These are phyloP conservation scores for Globisporangium recalcitrans DNA, from an alignment of 352 stramenopile species.

Conservation along the genomic window DNA sequence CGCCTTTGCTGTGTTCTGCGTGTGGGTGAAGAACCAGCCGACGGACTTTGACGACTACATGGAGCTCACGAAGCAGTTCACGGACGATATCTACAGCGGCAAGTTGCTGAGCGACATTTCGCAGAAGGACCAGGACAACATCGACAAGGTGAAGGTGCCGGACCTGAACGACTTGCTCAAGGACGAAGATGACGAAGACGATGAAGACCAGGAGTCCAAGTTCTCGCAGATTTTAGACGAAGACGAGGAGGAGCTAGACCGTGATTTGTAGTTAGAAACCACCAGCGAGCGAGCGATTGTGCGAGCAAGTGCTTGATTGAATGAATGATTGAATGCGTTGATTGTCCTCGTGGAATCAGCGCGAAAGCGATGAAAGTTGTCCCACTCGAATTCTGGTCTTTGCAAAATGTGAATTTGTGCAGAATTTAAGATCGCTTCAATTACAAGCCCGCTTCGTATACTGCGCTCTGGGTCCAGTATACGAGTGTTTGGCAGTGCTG, in stretches of 20 bases:
- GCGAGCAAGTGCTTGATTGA: constrained; percentile 2
- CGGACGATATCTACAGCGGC: constrained; percentile 98
- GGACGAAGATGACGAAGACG: constrained; percentile 74
- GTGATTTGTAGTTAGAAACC: constrained; percentile 54
- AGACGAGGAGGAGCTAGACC: constrained; percentile 44
- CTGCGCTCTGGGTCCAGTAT: not conserved
- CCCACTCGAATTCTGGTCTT: too few relatives aligned
- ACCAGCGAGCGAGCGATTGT: constrained; percentile 1
- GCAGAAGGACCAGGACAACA: constrained; percentile 97
- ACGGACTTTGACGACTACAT: constrained; percentile 99
- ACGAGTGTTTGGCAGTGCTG: not conserved
- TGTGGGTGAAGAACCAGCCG: constrained; percentile 98
- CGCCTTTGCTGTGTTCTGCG: constrained; percentile 93
- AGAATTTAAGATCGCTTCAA: not conserved
- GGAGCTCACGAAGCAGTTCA: constrained; percentile 97
- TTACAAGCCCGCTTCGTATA: not conserved
- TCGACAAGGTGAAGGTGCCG: constrained; percentile 93
- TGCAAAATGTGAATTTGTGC: not conserved
- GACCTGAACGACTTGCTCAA: constrained; percentile 83
- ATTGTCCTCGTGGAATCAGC: not conserved
- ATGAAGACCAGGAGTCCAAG: constrained; percentile 60
- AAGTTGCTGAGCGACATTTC: constrained; percentile 98
- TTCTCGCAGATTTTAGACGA: constrained; percentile 77
- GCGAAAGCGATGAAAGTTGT: not conserved
- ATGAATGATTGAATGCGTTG: not conserved